These are phyloP conservation scores for Alternaria conjuncta DNA, from an alignment of 2,329 filamentous ascomycete species.

Conservation along the genomic window DNA sequence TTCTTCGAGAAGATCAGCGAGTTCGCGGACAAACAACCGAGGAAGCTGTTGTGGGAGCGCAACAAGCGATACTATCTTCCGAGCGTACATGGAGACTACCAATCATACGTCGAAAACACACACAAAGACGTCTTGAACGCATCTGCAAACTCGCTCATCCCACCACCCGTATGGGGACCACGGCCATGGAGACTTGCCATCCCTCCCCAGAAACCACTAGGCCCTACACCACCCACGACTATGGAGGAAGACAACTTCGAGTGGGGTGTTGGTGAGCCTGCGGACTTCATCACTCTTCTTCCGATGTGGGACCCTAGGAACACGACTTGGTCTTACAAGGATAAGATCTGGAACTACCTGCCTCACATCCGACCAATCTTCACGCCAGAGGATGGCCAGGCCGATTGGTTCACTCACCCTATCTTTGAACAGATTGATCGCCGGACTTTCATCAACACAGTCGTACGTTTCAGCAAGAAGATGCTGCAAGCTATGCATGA, in stretches of 20 bases:
- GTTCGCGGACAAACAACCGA: conserved; percentile 61
- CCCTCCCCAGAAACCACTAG: conserved; percentile 76
- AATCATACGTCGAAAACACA: conserved; percentile 53
- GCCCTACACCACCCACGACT: conserved; percentile 72
- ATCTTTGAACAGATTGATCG: conserved; percentile 64
- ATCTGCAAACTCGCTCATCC: conserved; percentile 48
- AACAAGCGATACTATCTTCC: conserved; percentile 64
- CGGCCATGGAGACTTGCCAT: conserved; percentile 63
- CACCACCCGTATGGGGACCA: conserved; percentile 82
- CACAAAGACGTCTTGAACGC: conserved; percentile 51
- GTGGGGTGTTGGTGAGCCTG: conserved; percentile 90
- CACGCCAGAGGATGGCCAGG: conserved; percentile 77
- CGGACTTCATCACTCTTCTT: conserved; percentile 89
- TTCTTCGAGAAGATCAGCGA: conserved; percentile 69
- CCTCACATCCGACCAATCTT: conserved; percentile 75
- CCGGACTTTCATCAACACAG: conserved; percentile 86
- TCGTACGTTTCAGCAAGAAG: conserved; percentile 79
- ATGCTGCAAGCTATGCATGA: conserved; percentile 88
- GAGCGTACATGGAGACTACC: conserved; percentile 58
- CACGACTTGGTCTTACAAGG: conserved; percentile 73
- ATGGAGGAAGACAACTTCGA: conserved; percentile 80
- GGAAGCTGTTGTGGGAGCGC: conserved; percentile 66
- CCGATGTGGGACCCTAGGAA: conserved; percentile 89
- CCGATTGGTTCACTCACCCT: conserved; percentile 61
- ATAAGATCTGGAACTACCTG: conserved; percentile 59